A percentile compares a stretch with the other conserved stretches of the same genome.
Evolutionary conservation across 176 grass and related monocot genomes (phyloP).

Genomic region (Paspalum notatum): DNA sequence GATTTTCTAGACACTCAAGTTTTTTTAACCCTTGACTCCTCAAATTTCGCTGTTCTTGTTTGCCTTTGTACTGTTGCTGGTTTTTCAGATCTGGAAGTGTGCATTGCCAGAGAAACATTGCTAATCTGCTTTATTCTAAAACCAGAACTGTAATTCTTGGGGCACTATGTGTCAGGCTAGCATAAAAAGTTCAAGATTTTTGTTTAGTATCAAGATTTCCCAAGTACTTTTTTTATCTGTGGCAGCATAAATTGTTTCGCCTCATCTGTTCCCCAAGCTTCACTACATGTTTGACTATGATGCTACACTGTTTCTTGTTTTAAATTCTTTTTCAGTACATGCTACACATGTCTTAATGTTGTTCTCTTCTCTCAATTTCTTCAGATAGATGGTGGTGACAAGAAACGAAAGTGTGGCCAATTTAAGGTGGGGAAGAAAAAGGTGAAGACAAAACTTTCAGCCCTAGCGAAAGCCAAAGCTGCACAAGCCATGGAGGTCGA

Average conservation of each 20-base stretch:
- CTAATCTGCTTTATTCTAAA: neutral
- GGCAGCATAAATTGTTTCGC: neutral
- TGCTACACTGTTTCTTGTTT: neutral
- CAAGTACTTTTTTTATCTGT: neutral
- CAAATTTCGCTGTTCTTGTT: neutral
- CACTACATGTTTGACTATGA: neutral
- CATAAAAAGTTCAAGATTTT: neutral
- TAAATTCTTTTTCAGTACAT: neutral
- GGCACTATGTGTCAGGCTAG: neutral
- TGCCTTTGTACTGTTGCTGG: neutral
- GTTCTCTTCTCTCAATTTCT: neutral
- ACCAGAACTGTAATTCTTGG: too few relatives aligned
- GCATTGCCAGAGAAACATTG: neutral
- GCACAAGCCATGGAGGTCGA: constrained; percentile 83
- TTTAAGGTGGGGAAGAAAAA: constrained; percentile 93
- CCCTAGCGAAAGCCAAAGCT: constrained; percentile 73
- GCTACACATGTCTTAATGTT: neutral
- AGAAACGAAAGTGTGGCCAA: constrained; percentile 52
- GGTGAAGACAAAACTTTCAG: constrained; percentile 82
- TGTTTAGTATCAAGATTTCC: neutral
- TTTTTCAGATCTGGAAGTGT: neutral
- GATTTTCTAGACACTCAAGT: too few relatives aligned
- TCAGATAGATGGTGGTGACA: constrained; percentile 72
- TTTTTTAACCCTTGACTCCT: neutral
- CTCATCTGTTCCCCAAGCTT: neutral